Conservation (phyloP, 129 eudicot species). For the Artemisia argyi region DNA sequence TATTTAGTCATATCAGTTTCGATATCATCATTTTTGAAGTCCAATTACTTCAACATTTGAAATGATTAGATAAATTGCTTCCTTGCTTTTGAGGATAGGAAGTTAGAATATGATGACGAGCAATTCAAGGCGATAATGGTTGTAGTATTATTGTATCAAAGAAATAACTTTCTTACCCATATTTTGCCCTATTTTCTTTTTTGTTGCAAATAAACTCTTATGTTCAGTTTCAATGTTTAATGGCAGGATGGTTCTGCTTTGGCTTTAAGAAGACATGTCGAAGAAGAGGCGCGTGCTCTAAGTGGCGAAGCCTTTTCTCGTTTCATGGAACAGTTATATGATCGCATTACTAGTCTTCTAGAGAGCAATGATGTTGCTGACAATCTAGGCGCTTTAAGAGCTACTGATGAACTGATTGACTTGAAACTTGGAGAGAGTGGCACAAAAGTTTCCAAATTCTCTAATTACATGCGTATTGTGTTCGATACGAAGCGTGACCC, state of each 20-base stretch:
- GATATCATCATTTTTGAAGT: background rate
- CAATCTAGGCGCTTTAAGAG: constrained; percentile 92
- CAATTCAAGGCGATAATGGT: constrained; percentile 2
- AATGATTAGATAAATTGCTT: background rate
- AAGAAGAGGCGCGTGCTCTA: constrained; percentile 89
- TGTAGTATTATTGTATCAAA: background rate
- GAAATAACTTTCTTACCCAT: too few species aligned
- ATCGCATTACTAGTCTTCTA: constrained; percentile 67
- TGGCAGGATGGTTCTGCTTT: constrained; percentile 87
- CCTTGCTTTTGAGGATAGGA: constrained; percentile 1
- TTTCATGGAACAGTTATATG: constrained; percentile 92
- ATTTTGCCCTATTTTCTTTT: too few species aligned
- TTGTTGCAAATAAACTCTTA: background rate
- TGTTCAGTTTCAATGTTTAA: constrained; percentile 15
- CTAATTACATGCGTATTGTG: constrained; percentile 78
- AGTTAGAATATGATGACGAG: background rate
- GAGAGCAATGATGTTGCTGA: constrained; percentile 88
- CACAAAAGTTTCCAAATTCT: constrained; percentile 81
- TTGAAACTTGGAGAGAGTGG: constrained; percentile 88
- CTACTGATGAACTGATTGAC: constrained; percentile 90
- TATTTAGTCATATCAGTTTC: background rate
- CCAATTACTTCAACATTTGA: background rate
- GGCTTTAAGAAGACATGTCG: constrained; percentile 74
- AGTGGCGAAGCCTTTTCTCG: constrained; percentile 93
- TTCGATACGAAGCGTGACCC: constrained; percentile 91